These are phyloP conservation scores for Phytophthora hibernalis DNA, from an alignment of 352 stramenopile genomes.

Conservation along the genomic window DNA sequence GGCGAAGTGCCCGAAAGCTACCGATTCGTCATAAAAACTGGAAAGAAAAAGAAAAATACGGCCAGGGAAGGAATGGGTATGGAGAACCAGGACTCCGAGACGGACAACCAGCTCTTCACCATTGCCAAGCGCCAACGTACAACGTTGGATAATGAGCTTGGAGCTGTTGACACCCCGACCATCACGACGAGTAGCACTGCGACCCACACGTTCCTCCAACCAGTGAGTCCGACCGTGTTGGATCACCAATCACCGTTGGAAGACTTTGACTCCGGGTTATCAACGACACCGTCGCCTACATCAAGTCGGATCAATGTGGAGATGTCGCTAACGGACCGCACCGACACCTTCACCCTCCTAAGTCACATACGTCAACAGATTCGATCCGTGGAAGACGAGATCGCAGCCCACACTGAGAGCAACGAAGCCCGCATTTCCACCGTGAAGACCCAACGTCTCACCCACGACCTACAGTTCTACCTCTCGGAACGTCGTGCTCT, in stretches of 20 bases:
- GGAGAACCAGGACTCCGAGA: not conserved
- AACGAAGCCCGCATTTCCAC: not conserved
- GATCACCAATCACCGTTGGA: not conserved
- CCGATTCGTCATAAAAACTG: not conserved
- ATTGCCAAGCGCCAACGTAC: constrained; percentile 17
- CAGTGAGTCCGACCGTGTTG: constrained; percentile 12
- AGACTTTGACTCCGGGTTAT: constrained; percentile 4
- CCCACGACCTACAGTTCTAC: constrained; percentile 31
- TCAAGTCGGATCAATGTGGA: not conserved
- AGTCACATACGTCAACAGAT: constrained; percentile 30
- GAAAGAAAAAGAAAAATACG: constrained; percentile 10
- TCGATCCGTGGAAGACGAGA: constrained; percentile 20
- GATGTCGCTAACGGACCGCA: constrained; percentile 25
- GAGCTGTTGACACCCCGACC: constrained; percentile 1
- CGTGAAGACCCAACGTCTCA: constrained; percentile 23
- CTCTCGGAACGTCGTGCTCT: constrained; percentile 24
- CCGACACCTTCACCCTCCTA: constrained; percentile 25
- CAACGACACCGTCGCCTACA: not conserved
- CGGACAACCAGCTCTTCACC: not conserved
- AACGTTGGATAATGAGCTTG: not conserved
- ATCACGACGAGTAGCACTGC: constrained; percentile 4
- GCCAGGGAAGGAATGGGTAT: too few relatives aligned
- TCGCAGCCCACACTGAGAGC: constrained; percentile 12
- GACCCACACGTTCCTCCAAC: constrained; percentile 24
- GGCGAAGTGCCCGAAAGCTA: constrained; percentile 31